Base-by-base conservation (phyloP, 2,329 filamentous ascomycete genomes). In the Nigrospora oryzae region DNA sequence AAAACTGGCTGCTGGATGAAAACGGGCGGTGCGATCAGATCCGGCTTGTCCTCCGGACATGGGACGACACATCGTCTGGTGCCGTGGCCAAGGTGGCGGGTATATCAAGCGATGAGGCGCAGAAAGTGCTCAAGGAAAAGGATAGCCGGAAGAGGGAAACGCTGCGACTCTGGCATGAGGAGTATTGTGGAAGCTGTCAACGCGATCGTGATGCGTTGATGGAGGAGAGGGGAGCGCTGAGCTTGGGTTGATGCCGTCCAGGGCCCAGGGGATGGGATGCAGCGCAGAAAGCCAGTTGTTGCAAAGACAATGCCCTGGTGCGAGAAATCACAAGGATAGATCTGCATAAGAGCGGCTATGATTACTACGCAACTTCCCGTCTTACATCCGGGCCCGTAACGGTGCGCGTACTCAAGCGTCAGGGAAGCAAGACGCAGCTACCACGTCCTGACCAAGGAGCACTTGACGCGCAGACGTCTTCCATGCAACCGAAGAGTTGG, bases 1-100 rank as follows among this genome's bases (percentile, higher is more conserved):
- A 95, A 67, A 86, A 87, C 51, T 98, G 91, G 90, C 74, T 97
- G 30, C 65, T 77, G 3, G 84, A 87, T 53, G 93, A 98, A 67
- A 83, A 81, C 51, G 65, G 73, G 32, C 78, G 86, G 40, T 98
- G 93, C 62, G 79, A 79, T 46, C 77, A 84, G 57, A 69, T 79
- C 6, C 66, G 70, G 23, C 58, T 58, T 31, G 63, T 74, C 56
- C 61, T 84, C 16, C 46, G 56, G 11, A 42, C 50, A 4, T 58
- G 59, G 36, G 50, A 58, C 4, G 45, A 49, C 17, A 42, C 47
- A 15, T 42, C 45, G 13, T 35, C 19, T 28, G 23, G 23, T 10
- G 28, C 38, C 50, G 44, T 30, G 38, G 39, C 17, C 38, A 40
- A 33, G 35, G 36, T 36, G 40, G 39, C 30, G 48, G 50, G 45